phyloP scores from a whole-genome alignment of 768 basidiomycete genomes.

The Leccinellum albellum region DNA sequence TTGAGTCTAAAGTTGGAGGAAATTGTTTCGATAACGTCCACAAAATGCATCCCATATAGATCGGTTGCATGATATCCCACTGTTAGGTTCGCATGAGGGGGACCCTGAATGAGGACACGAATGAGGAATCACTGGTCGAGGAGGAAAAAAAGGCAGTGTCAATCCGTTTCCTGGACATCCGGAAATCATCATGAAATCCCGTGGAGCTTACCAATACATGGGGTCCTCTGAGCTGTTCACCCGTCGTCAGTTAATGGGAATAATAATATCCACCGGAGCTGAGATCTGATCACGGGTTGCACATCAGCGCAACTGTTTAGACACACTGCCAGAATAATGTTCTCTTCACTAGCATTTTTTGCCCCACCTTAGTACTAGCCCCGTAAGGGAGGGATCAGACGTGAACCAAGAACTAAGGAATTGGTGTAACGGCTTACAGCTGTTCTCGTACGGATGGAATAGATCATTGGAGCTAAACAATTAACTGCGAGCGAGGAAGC shows the following conservation, averaged over 20 bases:
- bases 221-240: background rate
- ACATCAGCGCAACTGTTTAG: background rate
- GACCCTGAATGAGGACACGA: no score
- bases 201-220: background rate
- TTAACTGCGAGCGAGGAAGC: slow-evolving; percentile 89
- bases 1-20: no score
- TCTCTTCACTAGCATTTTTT: background rate
- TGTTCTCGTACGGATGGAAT: slow-evolving; percentile 96
- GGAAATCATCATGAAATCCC: background rate
- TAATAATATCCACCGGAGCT: background rate
- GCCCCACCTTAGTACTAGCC: background rate
- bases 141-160: background rate
- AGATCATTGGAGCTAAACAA: slow-evolving; percentile 96
- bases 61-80: no score
- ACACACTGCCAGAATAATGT: background rate
- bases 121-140: background rate
- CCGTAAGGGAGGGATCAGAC: no score
- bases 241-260: background rate
- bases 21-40: no score
- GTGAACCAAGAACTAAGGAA: slow-evolving; percentile 61
- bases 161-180: background rate
- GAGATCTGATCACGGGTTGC: background rate
- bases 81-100: no score
- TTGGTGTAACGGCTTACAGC: slow-evolving; percentile 97
- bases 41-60: no score